Percentiles rank a stretch among this genome's conserved stretches.
Evolutionary conservation across 2,329 filamentous ascomycete genomes (phyloP).

Genomic region (Thielaviopsis euricoi): DNA sequence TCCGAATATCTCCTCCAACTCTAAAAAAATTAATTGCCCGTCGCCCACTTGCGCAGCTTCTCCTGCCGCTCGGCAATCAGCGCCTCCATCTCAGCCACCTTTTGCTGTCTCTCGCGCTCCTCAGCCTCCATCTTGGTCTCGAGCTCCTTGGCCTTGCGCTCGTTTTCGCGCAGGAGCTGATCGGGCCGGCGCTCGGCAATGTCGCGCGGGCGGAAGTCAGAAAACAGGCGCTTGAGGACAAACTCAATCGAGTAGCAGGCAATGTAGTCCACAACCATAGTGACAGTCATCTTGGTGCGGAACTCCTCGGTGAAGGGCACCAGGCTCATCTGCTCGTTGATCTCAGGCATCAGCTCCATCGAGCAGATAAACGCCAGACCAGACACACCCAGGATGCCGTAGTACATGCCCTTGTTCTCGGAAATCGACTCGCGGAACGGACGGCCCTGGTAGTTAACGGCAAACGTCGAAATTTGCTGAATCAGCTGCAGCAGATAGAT

Average conservation of each 20-base stretch:
- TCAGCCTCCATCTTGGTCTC: constrained; percentile 18
- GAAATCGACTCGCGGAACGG: constrained; percentile 92
- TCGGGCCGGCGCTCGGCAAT: constrained; percentile 78
- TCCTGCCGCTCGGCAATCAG: constrained; percentile 35
- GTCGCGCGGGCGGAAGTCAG: constrained; percentile 83
- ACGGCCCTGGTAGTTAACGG: constrained; percentile 97
- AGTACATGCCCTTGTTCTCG: constrained; percentile 97
- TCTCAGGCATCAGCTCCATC: constrained; percentile 85
- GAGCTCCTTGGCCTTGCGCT: constrained; percentile 29
- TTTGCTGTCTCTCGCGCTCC: constrained; percentile 34
- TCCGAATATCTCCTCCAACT: no score
- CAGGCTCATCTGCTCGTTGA: constrained; percentile 84
- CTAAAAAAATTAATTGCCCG: constrained; percentile 15
- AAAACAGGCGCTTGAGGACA: constrained; percentile 68
- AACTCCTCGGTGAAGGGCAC: constrained; percentile 83
- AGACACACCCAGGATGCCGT: constrained; percentile 78
- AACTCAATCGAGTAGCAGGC: constrained; percentile 83
- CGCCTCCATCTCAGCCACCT: constrained; percentile 43
- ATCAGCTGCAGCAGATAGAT: constrained; percentile 96
- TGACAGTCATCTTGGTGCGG: constrained; percentile 64
- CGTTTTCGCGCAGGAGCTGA: constrained; percentile 54
- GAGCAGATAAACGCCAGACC: constrained; percentile 87
- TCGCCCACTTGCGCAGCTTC: constrained; percentile 31
- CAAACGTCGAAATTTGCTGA: constrained; percentile 96
- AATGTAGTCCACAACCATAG: constrained; percentile 78